These are phyloP conservation scores for Erysimum pusillum DNA, from an alignment of 441 rosid genomes.

Conservation along the genomic window DNA sequence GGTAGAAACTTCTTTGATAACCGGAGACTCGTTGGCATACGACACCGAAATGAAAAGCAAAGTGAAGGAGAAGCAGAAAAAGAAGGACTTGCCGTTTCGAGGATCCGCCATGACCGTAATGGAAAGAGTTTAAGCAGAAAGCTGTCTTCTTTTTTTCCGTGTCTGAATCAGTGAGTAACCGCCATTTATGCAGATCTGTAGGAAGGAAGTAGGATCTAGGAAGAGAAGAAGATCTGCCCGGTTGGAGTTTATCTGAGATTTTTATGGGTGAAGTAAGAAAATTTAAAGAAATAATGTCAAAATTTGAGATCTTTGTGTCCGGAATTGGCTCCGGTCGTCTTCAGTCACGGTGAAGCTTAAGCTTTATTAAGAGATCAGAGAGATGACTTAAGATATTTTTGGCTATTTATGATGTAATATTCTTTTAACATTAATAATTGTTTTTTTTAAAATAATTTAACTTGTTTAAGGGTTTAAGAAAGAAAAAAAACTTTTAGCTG, in stretches of 20 bases:
- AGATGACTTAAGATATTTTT: constrained; percentile 5
- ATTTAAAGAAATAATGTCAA: neutral
- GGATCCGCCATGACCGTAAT: constrained; percentile 35
- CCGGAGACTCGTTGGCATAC: constrained; percentile 36
- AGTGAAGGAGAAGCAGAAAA: constrained; percentile 27
- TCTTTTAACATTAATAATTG: neutral
- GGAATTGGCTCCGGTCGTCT: constrained; percentile 31
- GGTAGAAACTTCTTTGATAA: constrained; percentile 13
- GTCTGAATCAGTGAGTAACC: constrained; percentile 43
- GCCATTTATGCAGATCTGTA: constrained; percentile 43
- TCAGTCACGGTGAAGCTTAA: constrained; percentile 36
- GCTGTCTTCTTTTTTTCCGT: neutral
- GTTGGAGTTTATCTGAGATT: constrained; percentile 16
- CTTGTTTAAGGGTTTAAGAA: no score
- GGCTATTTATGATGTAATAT: neutral
- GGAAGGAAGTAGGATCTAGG: constrained; percentile 34
- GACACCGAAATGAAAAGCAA: constrained; percentile 35
- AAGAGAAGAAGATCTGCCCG: constrained; percentile 16
- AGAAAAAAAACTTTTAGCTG: no score
- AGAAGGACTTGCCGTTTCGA: constrained; percentile 44
- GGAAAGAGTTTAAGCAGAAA: constrained; percentile 1
- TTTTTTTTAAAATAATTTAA: neutral
- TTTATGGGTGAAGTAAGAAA: constrained; percentile 6
- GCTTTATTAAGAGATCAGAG: constrained; percentile 5
- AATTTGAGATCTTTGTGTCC: constrained; percentile 15